Conservation (phyloP, 345 rosid genomes). For the Sonneratia caseolaris region DNA sequence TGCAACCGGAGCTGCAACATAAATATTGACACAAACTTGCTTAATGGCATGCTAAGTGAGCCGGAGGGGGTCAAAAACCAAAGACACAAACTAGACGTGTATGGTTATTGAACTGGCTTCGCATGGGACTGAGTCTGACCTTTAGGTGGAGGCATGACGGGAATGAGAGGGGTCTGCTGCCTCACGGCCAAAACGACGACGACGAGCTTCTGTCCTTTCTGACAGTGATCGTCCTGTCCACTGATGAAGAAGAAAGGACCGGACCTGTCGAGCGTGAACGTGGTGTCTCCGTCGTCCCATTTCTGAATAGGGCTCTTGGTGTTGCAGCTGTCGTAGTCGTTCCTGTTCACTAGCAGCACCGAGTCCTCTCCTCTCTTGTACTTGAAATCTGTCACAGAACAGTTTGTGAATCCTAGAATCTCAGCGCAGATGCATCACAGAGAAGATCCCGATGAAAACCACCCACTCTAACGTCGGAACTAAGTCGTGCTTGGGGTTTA, state of each 20-base stretch:
- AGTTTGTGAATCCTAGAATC: background rate
- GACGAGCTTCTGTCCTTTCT: constrained; percentile 45
- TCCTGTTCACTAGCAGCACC: constrained; percentile 43
- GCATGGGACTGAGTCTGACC: background rate
- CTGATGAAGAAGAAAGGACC: constrained; percentile 57
- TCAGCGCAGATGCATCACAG: constrained; percentile 6
- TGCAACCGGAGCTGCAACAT: background rate
- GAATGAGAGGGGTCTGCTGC: background rate
- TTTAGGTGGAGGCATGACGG: background rate
- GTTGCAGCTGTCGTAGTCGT: constrained; percentile 44
- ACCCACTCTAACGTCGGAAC: no score
- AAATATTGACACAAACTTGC: no score
- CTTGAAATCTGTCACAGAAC: constrained; percentile 13
- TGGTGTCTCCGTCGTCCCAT: constrained; percentile 27
- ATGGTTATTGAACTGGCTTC: no score
- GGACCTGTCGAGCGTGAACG: constrained; percentile 26
- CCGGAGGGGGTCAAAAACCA: no score
- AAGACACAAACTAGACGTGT: no score
- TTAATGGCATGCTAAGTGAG: no score
- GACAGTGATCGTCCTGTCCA: constrained; percentile 38
- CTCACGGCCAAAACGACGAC: constrained; percentile 35
- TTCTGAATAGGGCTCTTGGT: constrained; percentile 21
- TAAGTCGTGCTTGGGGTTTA: no score
- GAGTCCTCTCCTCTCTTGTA: constrained; percentile 46
- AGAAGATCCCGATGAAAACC: no score